Conservation (phyloP, 2,329 filamentous ascomycete species). For the Trichoderma simmonsii region DNA sequence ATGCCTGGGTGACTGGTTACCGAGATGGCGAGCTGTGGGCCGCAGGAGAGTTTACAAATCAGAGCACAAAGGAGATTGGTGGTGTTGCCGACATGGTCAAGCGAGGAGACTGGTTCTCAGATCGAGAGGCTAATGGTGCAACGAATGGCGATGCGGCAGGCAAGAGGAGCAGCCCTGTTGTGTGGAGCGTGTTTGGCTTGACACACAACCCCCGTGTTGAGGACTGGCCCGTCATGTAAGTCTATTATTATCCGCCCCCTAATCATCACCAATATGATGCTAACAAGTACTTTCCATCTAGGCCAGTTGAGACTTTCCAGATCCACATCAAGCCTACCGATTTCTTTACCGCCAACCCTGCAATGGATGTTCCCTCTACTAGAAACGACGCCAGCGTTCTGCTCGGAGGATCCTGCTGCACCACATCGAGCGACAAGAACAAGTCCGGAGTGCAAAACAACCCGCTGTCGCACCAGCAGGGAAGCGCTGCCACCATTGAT, state of each 20-base stretch:
- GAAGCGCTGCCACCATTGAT: slow-evolving; percentile 20
- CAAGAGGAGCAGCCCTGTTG: slow-evolving; percentile 33
- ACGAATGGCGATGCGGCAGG: slow-evolving; percentile 8
- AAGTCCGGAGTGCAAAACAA: slow-evolving; percentile 29
- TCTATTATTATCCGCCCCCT: no score
- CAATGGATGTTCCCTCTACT: slow-evolving; percentile 42
- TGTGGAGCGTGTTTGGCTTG: slow-evolving; percentile 50
- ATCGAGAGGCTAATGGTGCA: slow-evolving; percentile 19
- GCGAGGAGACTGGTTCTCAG: slow-evolving; percentile 45
- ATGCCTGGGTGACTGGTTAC: slow-evolving; percentile 49
- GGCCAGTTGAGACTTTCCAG: slow-evolving; percentile 48
- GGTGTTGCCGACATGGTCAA: slow-evolving; percentile 47
- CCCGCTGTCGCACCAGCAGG: slow-evolving; percentile 34
- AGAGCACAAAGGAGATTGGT: slow-evolving; percentile 41
- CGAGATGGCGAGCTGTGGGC: slow-evolving; percentile 50
- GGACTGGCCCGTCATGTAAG: slow-evolving; percentile 52
- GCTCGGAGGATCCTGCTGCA: slow-evolving; percentile 35
- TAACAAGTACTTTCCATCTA: slow-evolving; percentile 22
- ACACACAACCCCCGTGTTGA: slow-evolving; percentile 49
- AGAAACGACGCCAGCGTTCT: slow-evolving; percentile 41
- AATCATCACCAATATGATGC: neutral
- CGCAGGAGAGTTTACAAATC: slow-evolving; percentile 51
- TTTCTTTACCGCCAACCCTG: slow-evolving; percentile 47
- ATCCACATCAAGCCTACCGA: slow-evolving; percentile 41
- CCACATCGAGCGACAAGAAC: neutral